These are phyloP conservation scores for Hanseniaspora lachancei DNA, from an alignment of 805 yeast genomes.

Conservation along the genomic window DNA sequence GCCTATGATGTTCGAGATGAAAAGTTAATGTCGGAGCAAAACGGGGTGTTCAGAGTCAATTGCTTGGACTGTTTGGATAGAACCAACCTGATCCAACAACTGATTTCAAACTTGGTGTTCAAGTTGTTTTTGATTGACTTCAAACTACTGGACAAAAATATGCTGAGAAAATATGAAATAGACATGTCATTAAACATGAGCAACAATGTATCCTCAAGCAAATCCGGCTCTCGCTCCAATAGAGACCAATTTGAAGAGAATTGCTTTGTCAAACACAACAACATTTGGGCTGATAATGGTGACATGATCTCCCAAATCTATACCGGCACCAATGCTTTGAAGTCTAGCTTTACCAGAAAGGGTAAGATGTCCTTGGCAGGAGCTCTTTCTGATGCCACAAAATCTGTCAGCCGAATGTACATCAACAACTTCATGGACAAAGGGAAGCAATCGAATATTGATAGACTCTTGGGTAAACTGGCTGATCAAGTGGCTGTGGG, in stretches of 20 bases:
- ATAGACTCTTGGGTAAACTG: slow-evolving; percentile 67
- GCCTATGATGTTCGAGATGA: slow-evolving; percentile 47
- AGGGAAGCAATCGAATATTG: slow-evolving; percentile 80
- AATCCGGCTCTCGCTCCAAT: slow-evolving; percentile 12
- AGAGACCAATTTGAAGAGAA: slow-evolving; percentile 33
- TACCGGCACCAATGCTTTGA: slow-evolving; percentile 94
- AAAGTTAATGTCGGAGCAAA: slow-evolving; percentile 57
- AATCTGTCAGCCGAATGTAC: slow-evolving; percentile 87
- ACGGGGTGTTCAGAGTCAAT: slow-evolving; percentile 84
- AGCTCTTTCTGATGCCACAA: slow-evolving; percentile 92
- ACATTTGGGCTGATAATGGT: slow-evolving; percentile 97
- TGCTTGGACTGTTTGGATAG: slow-evolving; percentile 92
- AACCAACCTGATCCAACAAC: slow-evolving; percentile 80
- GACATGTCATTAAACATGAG: slow-evolving; percentile 14
- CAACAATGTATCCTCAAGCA: neutral
- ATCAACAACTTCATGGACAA: slow-evolving; percentile 92
- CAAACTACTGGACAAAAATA: slow-evolving; percentile 21
- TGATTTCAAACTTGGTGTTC: slow-evolving; percentile 60
- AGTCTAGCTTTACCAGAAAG: slow-evolving; percentile 83
- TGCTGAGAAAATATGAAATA: slow-evolving; percentile 15
- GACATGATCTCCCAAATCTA: slow-evolving; percentile 91
- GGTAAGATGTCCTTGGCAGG: slow-evolving; percentile 97
- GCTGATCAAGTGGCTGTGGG: slow-evolving; percentile 57
- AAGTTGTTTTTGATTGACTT: slow-evolving; percentile 38
- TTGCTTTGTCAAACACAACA: slow-evolving; percentile 59